Evolutionary conservation across 208 protist species (phyloP), one percentile per base, ranked within the genome.

Genomic region (Trypanosoma congolense): DNA sequence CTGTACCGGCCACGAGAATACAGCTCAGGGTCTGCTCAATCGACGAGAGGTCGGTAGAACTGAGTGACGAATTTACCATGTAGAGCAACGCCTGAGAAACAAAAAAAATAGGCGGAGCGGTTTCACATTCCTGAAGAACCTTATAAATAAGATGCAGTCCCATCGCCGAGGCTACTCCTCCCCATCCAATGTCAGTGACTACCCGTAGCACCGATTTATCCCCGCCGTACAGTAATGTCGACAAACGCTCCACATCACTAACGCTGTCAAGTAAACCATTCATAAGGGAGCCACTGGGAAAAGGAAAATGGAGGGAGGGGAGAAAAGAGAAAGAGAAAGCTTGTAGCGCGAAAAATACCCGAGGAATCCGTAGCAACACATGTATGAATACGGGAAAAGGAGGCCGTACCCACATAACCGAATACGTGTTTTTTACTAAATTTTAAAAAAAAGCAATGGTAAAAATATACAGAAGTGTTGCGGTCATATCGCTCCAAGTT

Each of bases 41-140:
- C 19, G 12, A 45, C 21, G 61, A 22, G 5, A 65, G 41, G 45
- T 59, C 56, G 14, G 40, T n/a, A 18, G 21, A 43, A 14, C 24
- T 19, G 56, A 77, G 66, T 12, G 73, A 41, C 0, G 57, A 63
- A 43, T 77, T 65, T 21, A 80, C 46, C 29, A 75, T 68, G 50
- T 84, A 65, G 10, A 56, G 56, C 4, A 75, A 38, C 8, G 63
- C 66, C 12, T 71, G 68, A 12, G 72, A 77, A 16, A 78, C 73
- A 58, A 84, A 84, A 26, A 80, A 75, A n/a, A 84, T 75, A 1
- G 73, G 74, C 43, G 77, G 69, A 6, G 38, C 61, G 36, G 73
- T 75, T 5, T 36, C 50, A 10, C 73, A 84, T 44, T 75, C 60
- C 73, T 70, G 52, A 41, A 84, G 65, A 28, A 69, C 61, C 5